phyloP scores from a whole-genome alignment of 768 basidiomycete species.

The Leccinum arenicola region DNA sequence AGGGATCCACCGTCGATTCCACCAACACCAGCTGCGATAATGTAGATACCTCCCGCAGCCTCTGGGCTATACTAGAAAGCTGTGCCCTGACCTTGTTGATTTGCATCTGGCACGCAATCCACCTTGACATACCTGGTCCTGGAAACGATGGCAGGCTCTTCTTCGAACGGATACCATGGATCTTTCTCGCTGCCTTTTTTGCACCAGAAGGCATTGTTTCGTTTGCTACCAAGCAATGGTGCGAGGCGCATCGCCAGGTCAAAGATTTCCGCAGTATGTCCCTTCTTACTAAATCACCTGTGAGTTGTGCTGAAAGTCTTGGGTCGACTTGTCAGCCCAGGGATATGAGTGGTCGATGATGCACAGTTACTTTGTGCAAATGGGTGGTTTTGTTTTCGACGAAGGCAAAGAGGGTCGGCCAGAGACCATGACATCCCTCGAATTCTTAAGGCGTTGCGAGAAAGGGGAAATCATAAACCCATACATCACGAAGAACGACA shows the following conservation, averaged over 20 bases:
- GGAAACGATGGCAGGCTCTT: background rate
- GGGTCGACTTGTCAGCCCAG: background rate
- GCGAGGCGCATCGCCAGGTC: background rate
- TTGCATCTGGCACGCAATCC: background rate
- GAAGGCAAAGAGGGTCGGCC: background rate
- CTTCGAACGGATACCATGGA: background rate
- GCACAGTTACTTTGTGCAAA: background rate
- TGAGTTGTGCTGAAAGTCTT: background rate
- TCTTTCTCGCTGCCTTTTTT: background rate
- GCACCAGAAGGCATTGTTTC: background rate
- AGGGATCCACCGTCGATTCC: background rate
- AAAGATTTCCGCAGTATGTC: background rate
- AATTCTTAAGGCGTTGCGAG: background rate
- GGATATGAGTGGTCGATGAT: background rate
- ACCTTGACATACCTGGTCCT: background rate
- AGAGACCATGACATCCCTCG: background rate
- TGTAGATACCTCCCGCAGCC: background rate
- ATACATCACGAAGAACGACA: background rate
- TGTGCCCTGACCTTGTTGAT: background rate
- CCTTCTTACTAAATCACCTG: background rate
- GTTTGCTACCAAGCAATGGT: background rate
- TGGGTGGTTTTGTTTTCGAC: background rate
- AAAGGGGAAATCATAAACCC: background rate
- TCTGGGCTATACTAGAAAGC: background rate
- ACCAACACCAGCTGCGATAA: background rate